Conservation (phyloP, 1,284 basidiomycete genomes). For the Caloboletus firmus region DNA sequence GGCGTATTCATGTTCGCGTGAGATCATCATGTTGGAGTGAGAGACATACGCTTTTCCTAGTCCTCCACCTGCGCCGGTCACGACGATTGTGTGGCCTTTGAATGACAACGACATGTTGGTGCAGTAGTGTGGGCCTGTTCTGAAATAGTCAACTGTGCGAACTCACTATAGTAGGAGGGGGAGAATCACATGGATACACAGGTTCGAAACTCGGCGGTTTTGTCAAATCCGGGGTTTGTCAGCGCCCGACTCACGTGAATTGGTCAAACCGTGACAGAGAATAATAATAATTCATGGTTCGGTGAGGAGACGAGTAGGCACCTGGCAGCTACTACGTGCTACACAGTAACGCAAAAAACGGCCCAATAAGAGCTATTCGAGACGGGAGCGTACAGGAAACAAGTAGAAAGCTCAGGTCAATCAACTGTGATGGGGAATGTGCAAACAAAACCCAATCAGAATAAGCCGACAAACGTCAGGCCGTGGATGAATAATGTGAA, state of each 20-base stretch:
- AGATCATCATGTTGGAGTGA: no score
- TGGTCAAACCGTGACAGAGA: not conserved
- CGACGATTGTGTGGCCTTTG: slow-evolving; percentile 89
- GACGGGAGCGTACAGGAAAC: slow-evolving; percentile 35
- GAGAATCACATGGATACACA: slow-evolving; percentile 27
- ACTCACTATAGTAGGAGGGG: not conserved
- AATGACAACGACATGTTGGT: slow-evolving; percentile 59
- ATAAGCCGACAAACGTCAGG: slow-evolving; percentile 28
- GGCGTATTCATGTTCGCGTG: not conserved
- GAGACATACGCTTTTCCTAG: slow-evolving; percentile 82
- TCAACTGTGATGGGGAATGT: slow-evolving; percentile 16
- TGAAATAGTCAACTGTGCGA: no score
- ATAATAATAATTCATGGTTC: slow-evolving; percentile 30
- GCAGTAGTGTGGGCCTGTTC: no score
- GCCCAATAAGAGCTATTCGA: slow-evolving; percentile 25
- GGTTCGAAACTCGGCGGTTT: not conserved
- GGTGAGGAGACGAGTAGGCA: slow-evolving; percentile 32
- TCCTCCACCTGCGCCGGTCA: slow-evolving; percentile 96
- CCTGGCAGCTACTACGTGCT: slow-evolving; percentile 37
- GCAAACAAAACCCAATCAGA: slow-evolving; percentile 16
- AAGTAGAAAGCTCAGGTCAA: slow-evolving; percentile 35
- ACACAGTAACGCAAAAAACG: slow-evolving; percentile 36
- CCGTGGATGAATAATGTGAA: slow-evolving; percentile 33
- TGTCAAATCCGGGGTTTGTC: no score
- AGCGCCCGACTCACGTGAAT: not conserved